phyloP scores from a whole-genome alignment of 257 asterid species.

The Solanum infundibuliforme region DNA sequence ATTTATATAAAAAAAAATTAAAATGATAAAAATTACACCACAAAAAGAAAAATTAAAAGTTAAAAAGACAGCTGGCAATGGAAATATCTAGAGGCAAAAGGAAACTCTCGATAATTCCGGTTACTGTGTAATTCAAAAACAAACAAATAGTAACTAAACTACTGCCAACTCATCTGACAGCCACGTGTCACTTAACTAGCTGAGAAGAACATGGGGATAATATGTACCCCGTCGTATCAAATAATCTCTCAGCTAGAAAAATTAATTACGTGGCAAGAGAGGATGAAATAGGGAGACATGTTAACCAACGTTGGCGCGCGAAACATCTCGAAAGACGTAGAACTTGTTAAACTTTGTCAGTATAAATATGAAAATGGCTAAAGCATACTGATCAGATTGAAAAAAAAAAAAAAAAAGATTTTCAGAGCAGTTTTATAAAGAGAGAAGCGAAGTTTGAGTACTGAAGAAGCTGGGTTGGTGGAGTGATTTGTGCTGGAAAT shows the following conservation, averaged over 20 bases:
- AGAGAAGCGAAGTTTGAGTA: background rate
- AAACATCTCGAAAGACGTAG: constrained; percentile 56
- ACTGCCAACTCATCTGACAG: background rate
- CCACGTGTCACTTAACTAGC: background rate
- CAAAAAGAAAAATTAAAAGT: background rate
- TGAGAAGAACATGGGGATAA: background rate
- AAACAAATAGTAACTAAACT: background rate
- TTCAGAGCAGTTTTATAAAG: background rate
- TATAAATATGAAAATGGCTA: background rate
- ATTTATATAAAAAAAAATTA: background rate
- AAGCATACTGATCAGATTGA: background rate
- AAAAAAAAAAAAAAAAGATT: background rate
- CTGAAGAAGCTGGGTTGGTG: constrained; percentile 29
- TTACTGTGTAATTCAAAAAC: background rate
- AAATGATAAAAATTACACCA: background rate
- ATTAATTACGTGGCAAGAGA: background rate
- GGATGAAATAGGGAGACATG: background rate
- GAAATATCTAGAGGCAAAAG: background rate
- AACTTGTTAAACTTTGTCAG: background rate
- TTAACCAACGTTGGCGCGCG: constrained; percentile 17
- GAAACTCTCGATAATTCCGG: background rate
- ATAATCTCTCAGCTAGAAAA: too few species aligned
- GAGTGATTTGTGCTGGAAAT: constrained; percentile 25
- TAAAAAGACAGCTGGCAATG: background rate
- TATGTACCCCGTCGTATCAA: background rate